Evolutionary conservation across 2,329 filamentous ascomycete genomes (phyloP), one percentile per base, ranked within the genome.

Genomic region (Talaromyces sp.): DNA sequence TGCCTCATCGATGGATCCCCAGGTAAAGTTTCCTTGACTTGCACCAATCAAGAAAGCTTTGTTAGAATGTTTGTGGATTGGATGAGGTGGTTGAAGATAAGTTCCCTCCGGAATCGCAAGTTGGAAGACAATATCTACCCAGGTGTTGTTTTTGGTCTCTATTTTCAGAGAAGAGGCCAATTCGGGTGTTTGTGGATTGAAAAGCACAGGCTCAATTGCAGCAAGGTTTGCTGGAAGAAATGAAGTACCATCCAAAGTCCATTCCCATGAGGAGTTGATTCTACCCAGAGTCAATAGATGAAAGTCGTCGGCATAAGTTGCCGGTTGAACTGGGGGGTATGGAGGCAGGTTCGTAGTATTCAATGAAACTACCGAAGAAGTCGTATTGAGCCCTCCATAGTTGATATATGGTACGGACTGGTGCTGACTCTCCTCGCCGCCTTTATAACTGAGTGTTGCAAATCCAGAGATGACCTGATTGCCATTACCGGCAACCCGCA

Each of bases 11-110:
- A 86, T 79, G 1, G 75, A 77, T 2, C 62, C 64, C 74, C 79
- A 86, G 7, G 68, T 76, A 58, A 82, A 87, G 1, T 61, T 51
- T 0, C 80, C 80, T 0, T 55, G 60, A 2, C 82, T 83, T 0
- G 67, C 51, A 1, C 84, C 85, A 20, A 87, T 76, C 32, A 79
- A 69, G 58, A 77, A 86, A 67, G 80, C 83, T 65, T 83, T 84
- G 63, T 80, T 83, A 40, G 80, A 79, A 69, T 87, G 85, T 73
- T 86, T 86, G 74, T 87, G 85, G 51, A 87, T 81, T 0, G 83
- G 81, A 54, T 87, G 85, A 1, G 79, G 72, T 3, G 79, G 82
- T 62, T 83, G 80, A 3, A 77, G 72, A 5, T 67, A 66, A 0
- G 54, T 58, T 24, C 68, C 63, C 1, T 75, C 68, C 20, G 74